Base-by-base conservation (phyloP, 768 basidiomycete genomes). In the Boletus coccyginus region DNA sequence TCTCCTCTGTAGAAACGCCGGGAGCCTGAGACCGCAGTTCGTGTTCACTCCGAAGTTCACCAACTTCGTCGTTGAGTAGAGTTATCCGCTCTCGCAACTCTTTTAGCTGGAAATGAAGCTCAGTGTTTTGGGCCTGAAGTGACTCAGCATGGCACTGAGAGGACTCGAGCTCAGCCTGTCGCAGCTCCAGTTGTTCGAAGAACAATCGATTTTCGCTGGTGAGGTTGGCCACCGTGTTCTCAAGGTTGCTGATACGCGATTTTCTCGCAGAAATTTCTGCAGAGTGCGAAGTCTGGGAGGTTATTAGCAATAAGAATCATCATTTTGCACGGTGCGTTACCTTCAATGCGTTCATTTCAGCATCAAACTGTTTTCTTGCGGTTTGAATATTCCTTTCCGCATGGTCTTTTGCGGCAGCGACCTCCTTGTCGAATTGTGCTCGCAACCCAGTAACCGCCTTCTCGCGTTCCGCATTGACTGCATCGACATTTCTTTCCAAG, bases 131-230 rank as follows among this genome's bases (percentile, higher is more conserved):
- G 46, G 85, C 85, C 62, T 90, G 84, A 19, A 94, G 71, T 1
- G 81, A 81, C 61, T 94, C 92, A 3, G 87, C 77, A 60, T 90
- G 86, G 6, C 82, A 83, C 59, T 87, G 86, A 6, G 86, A 83
- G 2, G 90, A 88, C 72, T 99, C 97, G 12, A 90, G 71, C 66
- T 98, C 95, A 16, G 91, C 94, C 69, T 96, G 93, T 32, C 91
- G 87, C 46, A 88, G 65, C 71, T 98, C 94, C 5, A 94, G 77
- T 57, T 89, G 84, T 61, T 95, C 91, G 68, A 98, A 98, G 59
- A 93, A 81, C 12, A 76, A 70, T 61, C 85, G 87, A 65, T 94
- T 95, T 67, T 94, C 91, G 29, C 77, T 73, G 14, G 83, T 82
- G 9, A 94, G 77, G 32, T 78, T 83, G 59, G 81, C 80, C n/a